Evolutionary conservation across 768 basidiomycete genomes (phyloP).

Genomic region (Wakefieldia striispora): DNA sequence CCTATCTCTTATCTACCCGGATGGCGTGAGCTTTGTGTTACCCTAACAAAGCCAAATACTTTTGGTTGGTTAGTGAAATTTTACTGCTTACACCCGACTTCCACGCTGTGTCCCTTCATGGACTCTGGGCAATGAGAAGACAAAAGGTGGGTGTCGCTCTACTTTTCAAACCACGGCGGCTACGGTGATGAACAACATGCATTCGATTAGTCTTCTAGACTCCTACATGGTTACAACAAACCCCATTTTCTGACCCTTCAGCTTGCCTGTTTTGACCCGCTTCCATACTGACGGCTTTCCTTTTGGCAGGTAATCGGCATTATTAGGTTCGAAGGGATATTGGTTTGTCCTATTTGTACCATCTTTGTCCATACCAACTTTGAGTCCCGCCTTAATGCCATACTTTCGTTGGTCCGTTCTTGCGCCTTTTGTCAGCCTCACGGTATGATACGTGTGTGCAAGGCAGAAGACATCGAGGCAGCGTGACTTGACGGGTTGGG

Average conservation of each 20-base stretch:
- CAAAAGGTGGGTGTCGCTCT: slow-evolving; percentile 12
- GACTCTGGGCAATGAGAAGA: background rate
- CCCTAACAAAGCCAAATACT: slow-evolving; percentile 17
- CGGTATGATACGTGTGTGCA: slow-evolving; percentile 4
- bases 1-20: too few species aligned
- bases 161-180: background rate
- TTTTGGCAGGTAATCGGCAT: slow-evolving; percentile 2
- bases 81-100: background rate
- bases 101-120: background rate
- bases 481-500: slow-evolving; percentile 12
- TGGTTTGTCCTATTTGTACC: background rate
- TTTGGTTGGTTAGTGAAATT: background rate
- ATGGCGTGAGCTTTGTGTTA: too few species aligned
- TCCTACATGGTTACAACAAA: slow-evolving; percentile 61
- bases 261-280: background rate
- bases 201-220: slow-evolving; percentile 98
- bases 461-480: background rate
- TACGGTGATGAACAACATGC: slow-evolving; percentile 54
- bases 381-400: background rate
- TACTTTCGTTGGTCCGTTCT: slow-evolving; percentile 1
- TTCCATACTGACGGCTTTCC: slow-evolving; percentile 8
- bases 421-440: background rate
- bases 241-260: slow-evolving; percentile 20
- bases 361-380: background rate
- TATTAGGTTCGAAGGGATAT: slow-evolving; percentile 1